phyloP scores from a whole-genome alignment of 768 basidiomycete species.

The Asterophora lycoperdoides region DNA sequence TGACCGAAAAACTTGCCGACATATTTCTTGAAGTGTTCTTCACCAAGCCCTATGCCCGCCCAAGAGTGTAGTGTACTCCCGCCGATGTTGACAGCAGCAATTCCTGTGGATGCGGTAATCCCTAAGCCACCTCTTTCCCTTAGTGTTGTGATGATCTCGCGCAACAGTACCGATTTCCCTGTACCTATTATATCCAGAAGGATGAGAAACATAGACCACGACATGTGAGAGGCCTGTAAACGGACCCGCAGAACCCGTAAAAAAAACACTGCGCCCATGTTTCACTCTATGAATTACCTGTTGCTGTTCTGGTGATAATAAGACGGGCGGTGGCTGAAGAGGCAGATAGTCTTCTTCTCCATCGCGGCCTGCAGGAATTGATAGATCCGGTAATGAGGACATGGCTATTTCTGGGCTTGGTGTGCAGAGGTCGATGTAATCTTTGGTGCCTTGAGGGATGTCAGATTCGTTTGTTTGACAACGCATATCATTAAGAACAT shows the following conservation, averaged over 20 bases:
- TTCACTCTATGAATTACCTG: slow-evolving; percentile 49
- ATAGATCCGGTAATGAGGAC: not conserved
- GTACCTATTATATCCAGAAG: slow-evolving; percentile 46
- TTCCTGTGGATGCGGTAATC: slow-evolving; percentile 77
- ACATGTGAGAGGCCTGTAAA: not conserved
- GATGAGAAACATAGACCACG: not conserved
- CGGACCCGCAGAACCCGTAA: slow-evolving; percentile 80
- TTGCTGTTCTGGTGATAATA: slow-evolving; percentile 51
- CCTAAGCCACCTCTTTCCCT: slow-evolving; percentile 40
- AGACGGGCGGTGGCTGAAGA: slow-evolving; percentile 18
- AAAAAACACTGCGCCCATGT: slow-evolving; percentile 67
- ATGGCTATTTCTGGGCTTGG: too few species aligned
- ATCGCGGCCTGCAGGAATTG: slow-evolving; percentile 2
- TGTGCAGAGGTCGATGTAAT: not conserved
- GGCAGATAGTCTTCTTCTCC: not conserved
- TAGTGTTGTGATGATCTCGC: slow-evolving; percentile 61
- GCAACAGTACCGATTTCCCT: slow-evolving; percentile 78
- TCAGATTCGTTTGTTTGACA: not conserved
- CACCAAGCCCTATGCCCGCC: slow-evolving; percentile 77
- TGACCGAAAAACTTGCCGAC: slow-evolving; percentile 50
- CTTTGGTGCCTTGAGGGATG: not conserved
- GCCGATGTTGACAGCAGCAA: slow-evolving; percentile 79
- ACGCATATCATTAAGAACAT: not conserved
- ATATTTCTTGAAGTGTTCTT: slow-evolving; percentile 48
- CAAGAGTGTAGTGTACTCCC: slow-evolving; percentile 79